Evolutionary conservation across 106 monocot species (phyloP), one percentile per base, ranked within the genome.

Genomic region (Allium fistulosum): DNA sequence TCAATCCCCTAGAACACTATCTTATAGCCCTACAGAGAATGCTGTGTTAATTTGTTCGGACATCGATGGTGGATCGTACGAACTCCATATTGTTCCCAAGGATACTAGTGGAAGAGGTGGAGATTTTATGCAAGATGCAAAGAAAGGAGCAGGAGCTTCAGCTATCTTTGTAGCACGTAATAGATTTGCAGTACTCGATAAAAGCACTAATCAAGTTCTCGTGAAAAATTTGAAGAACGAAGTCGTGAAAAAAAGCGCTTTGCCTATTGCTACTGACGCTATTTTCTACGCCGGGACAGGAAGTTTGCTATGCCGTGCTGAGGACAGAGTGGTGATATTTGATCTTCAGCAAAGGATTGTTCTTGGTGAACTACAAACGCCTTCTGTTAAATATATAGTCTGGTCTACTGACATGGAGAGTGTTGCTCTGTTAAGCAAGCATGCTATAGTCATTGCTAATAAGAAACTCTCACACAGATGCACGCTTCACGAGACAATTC

Each of bases 401-500:
- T 94, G 94, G 94, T 94, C 94, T 7, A 72, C 58, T 71, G 94
- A 94, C 78, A 94, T 94, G 94, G 94, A 90, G 63, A 72, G 76
- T 73, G 86, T 94, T 63, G 94, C 94, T 7, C 74, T 94, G 59
- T 80, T 94, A 3, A 90, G 90, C 71, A 94, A 94, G 66, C 94
- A 94, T 77, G 80, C 87, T 8, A 79, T 94, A 65, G 80, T 90
- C 60, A 87, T 94, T 80, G 84, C 94, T 58, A 85, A 68, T 63
- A 94, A 94, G 75, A 87, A 84, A 65, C 87, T 94, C 46, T 80
- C 81, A 15, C 94, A 94, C 68, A 66, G 78, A 11, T 94, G 90
- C 75, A 94, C 90, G 26, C 80, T 94, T n/a, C 94, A 94, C 73
- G 94, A 94, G 76, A 94, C 94, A 3, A 94, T 90, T n/a, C 90